phyloP scores from a whole-genome alignment of 2,329 filamentous ascomycete genomes.

The Elsinoe australis region DNA sequence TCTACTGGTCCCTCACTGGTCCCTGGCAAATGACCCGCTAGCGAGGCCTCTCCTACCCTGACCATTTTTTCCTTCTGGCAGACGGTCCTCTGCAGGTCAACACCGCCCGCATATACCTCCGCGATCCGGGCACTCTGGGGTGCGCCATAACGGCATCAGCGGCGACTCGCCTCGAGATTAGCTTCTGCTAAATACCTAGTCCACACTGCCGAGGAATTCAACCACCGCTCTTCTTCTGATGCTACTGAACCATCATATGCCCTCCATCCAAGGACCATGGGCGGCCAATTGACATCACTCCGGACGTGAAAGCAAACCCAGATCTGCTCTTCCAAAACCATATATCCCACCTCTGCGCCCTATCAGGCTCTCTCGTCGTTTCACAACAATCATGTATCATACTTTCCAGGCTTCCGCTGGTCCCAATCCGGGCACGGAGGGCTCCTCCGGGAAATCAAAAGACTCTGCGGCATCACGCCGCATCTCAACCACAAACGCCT shows the following conservation, averaged over 20 bases:
- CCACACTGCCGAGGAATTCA: not conserved
- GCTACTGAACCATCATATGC: too few relatives aligned
- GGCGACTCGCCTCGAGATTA: too few relatives aligned
- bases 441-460: slow-evolving; percentile 32
- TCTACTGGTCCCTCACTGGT: not conserved
- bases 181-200: slow-evolving; percentile 3
- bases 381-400: slow-evolving; percentile 35
- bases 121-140: slow-evolving; percentile 3
- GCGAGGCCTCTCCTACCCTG: too few relatives aligned
- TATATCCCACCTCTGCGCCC: slow-evolving; percentile 3
- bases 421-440: slow-evolving; percentile 29
- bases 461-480: slow-evolving; percentile 35
- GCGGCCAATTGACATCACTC: slow-evolving; percentile 11
- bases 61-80: too few relatives aligned
- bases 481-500: slow-evolving; percentile 52
- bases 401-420: slow-evolving; percentile 36
- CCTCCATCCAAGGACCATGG: not conserved
- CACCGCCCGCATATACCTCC: not conserved
- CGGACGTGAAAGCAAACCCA: slow-evolving; percentile 1
- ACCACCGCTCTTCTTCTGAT: not conserved
- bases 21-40: too few relatives aligned
- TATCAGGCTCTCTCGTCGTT: not conserved
- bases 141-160: too few relatives aligned
- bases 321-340: not conserved
- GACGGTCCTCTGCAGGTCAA: not conserved